A percentile compares a stretch with the other conserved stretches of the same genome.
These are phyloP conservation scores for Lyophyllum shimeji DNA, from an alignment of 768 basidiomycete species.

Conservation along the genomic window DNA sequence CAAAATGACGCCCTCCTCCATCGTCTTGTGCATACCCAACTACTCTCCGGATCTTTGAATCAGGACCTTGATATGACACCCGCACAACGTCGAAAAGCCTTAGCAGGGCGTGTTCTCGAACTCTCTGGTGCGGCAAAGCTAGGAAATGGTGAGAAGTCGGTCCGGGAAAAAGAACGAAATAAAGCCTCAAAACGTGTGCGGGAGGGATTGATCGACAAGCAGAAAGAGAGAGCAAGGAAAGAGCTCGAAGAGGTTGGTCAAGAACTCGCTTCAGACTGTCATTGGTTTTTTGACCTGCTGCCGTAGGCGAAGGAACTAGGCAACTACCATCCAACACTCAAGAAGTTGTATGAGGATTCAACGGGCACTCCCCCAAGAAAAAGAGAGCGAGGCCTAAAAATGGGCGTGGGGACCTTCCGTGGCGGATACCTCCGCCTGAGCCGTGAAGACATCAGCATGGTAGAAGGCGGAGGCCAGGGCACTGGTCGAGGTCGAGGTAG, in stretches of 20 bases:
- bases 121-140: slow-evolving; percentile 65
- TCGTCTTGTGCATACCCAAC: slow-evolving; percentile 74
- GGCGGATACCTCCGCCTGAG: slow-evolving; percentile 69
- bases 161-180: slow-evolving; percentile 63
- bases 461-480: slow-evolving; percentile 21
- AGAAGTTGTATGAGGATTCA: slow-evolving; percentile 55
- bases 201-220: slow-evolving; percentile 65
- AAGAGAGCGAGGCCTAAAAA: slow-evolving; percentile 64
- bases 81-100: slow-evolving; percentile 69
- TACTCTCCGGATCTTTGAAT: slow-evolving; percentile 73
- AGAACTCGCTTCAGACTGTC: slow-evolving; percentile 17
- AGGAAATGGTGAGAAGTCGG: slow-evolving; percentile 68
- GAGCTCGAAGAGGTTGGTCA: slow-evolving; percentile 66
- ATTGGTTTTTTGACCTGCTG: slow-evolving; percentile 7
- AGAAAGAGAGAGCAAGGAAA: slow-evolving; percentile 52
- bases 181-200: slow-evolving; percentile 72
- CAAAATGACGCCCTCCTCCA: slow-evolving; percentile 81
- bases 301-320: slow-evolving; percentile 78
- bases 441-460: slow-evolving; percentile 53
- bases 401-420: slow-evolving; percentile 79
- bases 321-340: slow-evolving; percentile 81
- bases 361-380: slow-evolving; percentile 35
- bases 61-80: slow-evolving; percentile 59
- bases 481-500: slow-evolving; percentile 20
- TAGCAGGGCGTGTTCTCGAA: slow-evolving; percentile 78